These are phyloP conservation scores for Lodderomyces oxycetoniae DNA, from an alignment of 1,139 yeast genomes.

Conservation along the genomic window DNA sequence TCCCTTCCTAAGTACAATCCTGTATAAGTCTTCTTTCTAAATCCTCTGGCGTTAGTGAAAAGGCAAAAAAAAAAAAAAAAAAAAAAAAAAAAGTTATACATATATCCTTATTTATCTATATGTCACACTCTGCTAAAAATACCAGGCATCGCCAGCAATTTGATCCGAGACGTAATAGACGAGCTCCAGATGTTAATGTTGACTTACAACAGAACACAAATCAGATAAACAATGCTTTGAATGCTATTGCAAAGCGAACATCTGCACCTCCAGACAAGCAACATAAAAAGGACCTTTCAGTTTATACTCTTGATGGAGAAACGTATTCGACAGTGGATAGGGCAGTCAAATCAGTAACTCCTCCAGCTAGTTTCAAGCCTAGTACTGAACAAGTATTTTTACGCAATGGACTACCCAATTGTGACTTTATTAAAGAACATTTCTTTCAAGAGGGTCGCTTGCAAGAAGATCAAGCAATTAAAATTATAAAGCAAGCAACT, in stretches of 20 bases:
- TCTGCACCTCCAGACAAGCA: slow-evolving; percentile 11
- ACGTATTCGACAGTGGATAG: slow-evolving; percentile 64
- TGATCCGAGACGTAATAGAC: not conserved
- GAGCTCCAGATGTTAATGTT: not conserved
- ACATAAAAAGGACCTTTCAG: slow-evolving; percentile 40
- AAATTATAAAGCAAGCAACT: slow-evolving; percentile 67
- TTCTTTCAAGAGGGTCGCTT: slow-evolving; percentile 79
- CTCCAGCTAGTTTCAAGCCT: slow-evolving; percentile 69
- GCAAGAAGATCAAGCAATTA: slow-evolving; percentile 63
- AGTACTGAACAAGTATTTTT: slow-evolving; percentile 63
- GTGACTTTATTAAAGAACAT: slow-evolving; percentile 67
- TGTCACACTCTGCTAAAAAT: not conserved
- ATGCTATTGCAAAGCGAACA: slow-evolving; percentile 55
- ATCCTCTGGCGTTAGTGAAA: too few relatives aligned
- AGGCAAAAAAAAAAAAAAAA: not conserved
- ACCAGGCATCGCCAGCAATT: slow-evolving; percentile 1
- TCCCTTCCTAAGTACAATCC: too few relatives aligned
- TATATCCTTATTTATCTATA: too few relatives aligned
- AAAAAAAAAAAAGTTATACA: too few relatives aligned
- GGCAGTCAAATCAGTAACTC: slow-evolving; percentile 56
- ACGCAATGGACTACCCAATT: slow-evolving; percentile 64
- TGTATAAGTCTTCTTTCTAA: too few relatives aligned
- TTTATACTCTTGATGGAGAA: slow-evolving; percentile 64
- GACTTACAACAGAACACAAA: slow-evolving; percentile 32
- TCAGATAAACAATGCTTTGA: slow-evolving; percentile 71